A percentile compares a stretch with the other conserved stretches of the same genome.
Conservation (phyloP, 2,329 filamentous ascomycete genomes). For the Xylariales sp. region DNA sequence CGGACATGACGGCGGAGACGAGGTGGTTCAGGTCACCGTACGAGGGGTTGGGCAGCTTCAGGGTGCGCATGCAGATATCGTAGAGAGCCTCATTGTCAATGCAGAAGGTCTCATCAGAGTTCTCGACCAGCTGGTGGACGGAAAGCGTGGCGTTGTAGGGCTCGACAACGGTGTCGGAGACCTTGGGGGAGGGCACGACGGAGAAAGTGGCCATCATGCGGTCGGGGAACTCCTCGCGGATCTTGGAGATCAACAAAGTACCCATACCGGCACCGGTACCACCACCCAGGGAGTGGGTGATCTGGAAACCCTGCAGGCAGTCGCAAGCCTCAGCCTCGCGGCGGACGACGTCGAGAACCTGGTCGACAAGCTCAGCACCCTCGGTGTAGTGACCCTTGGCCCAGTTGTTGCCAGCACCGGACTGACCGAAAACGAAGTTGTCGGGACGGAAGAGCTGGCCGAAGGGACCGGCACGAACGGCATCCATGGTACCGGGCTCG, state of each 20-base stretch:
- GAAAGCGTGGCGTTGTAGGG: slow-evolving; percentile 99
- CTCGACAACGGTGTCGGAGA: slow-evolving; percentile 99
- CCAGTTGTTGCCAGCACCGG: slow-evolving; percentile 99
- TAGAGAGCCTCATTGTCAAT: slow-evolving; percentile 99
- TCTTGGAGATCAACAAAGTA: slow-evolving; percentile 99
- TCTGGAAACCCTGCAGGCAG: slow-evolving; percentile 99
- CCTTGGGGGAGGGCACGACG: slow-evolving; percentile 97
- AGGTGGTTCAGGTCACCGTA: slow-evolving; percentile 99
- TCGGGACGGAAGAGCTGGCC: slow-evolving; percentile 99
- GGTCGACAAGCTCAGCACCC: slow-evolving; percentile 97
- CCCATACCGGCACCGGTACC: slow-evolving; percentile 99
- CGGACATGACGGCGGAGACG: slow-evolving; percentile 99
- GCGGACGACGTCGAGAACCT: slow-evolving; percentile 96
- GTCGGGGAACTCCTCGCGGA: slow-evolving; percentile 99
- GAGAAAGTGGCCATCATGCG: slow-evolving; percentile 99
- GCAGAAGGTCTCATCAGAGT: slow-evolving; percentile 99
- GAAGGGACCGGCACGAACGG: slow-evolving; percentile 95
- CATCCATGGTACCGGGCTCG: slow-evolving; percentile 99
- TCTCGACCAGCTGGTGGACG: slow-evolving; percentile 98
- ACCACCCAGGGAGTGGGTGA: slow-evolving; percentile 99
- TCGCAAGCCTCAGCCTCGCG: slow-evolving; percentile 98
- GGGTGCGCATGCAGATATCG: slow-evolving; percentile 99
- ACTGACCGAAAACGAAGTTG: slow-evolving; percentile 99
- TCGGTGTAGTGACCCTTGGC: slow-evolving; percentile 99
- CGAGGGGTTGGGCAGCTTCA: slow-evolving; percentile 97